Conservation (phyloP, 768 basidiomycete species). For the Lentinula sp. region DNA sequence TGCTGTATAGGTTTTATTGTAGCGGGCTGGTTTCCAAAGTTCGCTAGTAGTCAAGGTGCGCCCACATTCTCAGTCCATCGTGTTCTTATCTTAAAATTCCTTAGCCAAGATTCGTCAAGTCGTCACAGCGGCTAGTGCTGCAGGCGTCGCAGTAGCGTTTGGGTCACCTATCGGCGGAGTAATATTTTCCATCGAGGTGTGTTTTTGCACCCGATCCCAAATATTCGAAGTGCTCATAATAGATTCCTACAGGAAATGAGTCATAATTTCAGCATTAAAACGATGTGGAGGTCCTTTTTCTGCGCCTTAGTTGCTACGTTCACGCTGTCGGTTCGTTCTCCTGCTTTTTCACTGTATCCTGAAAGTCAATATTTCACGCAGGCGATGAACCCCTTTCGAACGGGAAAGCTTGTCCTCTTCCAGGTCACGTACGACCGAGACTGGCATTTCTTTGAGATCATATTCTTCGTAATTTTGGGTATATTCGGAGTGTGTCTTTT, state of each 20-base stretch:
- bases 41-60: conserved; percentile 84
- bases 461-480: conserved; percentile 92
- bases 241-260: conserved; percentile 84
- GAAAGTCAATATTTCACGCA: conserved; percentile 21
- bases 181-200: conserved; percentile 92
- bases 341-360: conserved; percentile 10
- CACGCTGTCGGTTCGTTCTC: conserved; percentile 75
- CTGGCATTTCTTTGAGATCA: conserved; percentile 99
- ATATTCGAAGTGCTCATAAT: neutral
- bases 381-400: conserved; percentile 98
- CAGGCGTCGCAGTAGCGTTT: conserved; percentile 97
- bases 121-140: conserved; percentile 91
- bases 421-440: conserved; percentile 96
- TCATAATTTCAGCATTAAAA: conserved; percentile 92
- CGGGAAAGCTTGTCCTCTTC: conserved; percentile 96
- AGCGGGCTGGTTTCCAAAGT: conserved; percentile 77
- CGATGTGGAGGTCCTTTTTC: conserved; percentile 98
- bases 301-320: conserved; percentile 97
- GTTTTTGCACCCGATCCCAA: conserved; percentile 6
- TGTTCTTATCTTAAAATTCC: neutral
- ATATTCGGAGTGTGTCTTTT: conserved; percentile 72
- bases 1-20: conserved; percentile 90
- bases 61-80: conserved; percentile 7
- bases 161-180: conserved; percentile 98
- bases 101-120: conserved; percentile 84